A percentile compares a stretch with the other conserved stretches of the same genome.
These are phyloP conservation scores for Curvularia spicifera DNA, from an alignment of 2,329 filamentous ascomycete genomes.

Conservation along the genomic window DNA sequence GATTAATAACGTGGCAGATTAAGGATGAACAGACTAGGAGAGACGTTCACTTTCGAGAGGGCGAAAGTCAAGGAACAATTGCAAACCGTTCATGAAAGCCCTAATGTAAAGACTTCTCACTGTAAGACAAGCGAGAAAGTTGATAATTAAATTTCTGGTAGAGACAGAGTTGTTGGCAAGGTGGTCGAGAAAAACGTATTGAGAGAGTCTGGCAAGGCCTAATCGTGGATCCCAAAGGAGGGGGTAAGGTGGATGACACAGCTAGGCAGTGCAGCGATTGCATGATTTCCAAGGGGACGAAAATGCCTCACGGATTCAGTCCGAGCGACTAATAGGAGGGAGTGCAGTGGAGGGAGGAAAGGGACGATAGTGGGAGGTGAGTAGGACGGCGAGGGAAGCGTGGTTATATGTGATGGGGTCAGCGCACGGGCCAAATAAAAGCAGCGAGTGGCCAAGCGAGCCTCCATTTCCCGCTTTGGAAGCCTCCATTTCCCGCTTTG, in stretches of 20 bases:
- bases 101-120: constrained; percentile 1
- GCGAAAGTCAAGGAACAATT: constrained; percentile 4
- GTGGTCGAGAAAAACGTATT: not conserved
- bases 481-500: constrained; percentile 26
- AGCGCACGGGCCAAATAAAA: constrained; percentile 31
- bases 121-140: not conserved
- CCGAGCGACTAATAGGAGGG: constrained; percentile 20
- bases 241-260: constrained; percentile 7
- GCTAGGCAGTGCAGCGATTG: constrained; percentile 11
- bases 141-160: constrained; percentile 3
- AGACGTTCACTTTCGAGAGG: constrained; percentile 2
- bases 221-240: not conserved
- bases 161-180: not conserved
- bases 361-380: constrained; percentile 17
- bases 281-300: constrained; percentile 18
- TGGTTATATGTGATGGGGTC: constrained; percentile 29
- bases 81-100: not conserved
- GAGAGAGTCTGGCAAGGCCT: constrained; percentile 1
- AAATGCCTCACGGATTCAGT: constrained; percentile 23
- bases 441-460: constrained; percentile 27
- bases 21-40: not conserved
- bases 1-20: constrained; percentile 19
- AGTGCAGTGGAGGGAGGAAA: constrained; percentile 17
- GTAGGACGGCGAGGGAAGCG: constrained; percentile 21
- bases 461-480: constrained; percentile 25